Evolutionary conservation across 768 basidiomycete genomes (phyloP), one percentile per base, ranked within the genome.

Genomic region (Pulveroboletus sp.): DNA sequence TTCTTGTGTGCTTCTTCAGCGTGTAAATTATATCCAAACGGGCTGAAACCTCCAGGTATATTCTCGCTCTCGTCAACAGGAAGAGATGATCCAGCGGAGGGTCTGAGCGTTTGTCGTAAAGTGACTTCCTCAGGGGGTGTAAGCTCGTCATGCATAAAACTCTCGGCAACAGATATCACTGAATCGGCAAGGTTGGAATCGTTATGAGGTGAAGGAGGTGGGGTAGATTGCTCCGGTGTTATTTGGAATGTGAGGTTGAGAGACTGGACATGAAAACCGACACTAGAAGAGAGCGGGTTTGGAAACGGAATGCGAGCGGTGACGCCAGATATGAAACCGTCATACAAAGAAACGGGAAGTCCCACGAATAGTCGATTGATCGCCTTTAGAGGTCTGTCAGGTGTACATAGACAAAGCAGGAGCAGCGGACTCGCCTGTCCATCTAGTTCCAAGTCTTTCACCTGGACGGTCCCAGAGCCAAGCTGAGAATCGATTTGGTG

Each of bases 401-500:
- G 63, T 32, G 43, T 43, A 39, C 47, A 54, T 26, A 32, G 51
- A 44, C 11, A 31, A 36, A 50, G 39, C 24, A 47, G 39, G 30
- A 44, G 35, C n/a, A 47, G 37, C 18, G 9, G 28, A 40, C 76
- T 84, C 61, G 87, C 93, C 66, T 82, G 74, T 43, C 77, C 76
- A 65, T 92, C 81, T 43, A 97, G 71, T 64, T 93, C 82, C 48
- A 96, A 72, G 60, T 92, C 83, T 55, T 85, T 85, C 33, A 97
- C 79, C 68, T 93, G 89, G 5, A 96, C 82, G 64, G 80, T 85
- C 15, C 94, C 94, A 37, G 85, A 86, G n/a, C 90, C 87, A 60
- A 97, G 85, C 69, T 95, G 91, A 27, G 91, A 88, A 59, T 95
- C 91, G 59, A 96, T 86, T 69, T 91, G 84, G 48, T 85, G 78